Percentiles rank a stretch among this genome's conserved stretches.
phyloP scores from a whole-genome alignment of 2,329 filamentous ascomycete species.

The Sarocladium oryzae region DNA sequence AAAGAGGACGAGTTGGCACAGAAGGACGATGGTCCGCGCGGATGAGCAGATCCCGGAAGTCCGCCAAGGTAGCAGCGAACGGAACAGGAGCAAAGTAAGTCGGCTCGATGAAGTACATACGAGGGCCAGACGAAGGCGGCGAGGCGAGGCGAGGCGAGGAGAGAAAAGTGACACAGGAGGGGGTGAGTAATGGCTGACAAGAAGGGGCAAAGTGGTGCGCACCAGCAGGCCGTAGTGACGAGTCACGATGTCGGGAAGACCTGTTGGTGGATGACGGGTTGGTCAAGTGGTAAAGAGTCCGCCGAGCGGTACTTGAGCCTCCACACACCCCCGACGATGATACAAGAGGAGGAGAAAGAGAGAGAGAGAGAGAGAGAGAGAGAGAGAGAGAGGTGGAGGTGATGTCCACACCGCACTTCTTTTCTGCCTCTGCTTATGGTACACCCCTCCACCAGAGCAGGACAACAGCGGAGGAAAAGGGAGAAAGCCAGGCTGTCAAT shows the following conservation, averaged over 20 bases:
- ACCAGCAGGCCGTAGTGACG: background rate
- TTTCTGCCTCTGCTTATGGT: too few species aligned
- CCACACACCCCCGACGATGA: too few species aligned
- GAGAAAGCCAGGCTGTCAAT: background rate
- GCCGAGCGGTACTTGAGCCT: too few species aligned
- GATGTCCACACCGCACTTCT: too few species aligned
- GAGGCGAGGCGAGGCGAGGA: background rate
- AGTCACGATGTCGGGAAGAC: background rate
- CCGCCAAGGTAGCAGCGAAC: background rate
- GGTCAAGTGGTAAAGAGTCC: too few species aligned
- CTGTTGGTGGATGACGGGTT: background rate
- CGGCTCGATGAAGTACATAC: too few species aligned
- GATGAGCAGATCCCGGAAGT: background rate
- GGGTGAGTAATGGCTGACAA: conserved; percentile 9
- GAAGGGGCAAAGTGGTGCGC: background rate
- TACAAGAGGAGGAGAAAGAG: too few species aligned
- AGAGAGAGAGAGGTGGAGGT: too few species aligned
- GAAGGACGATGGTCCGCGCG: background rate
- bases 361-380: too few species aligned
- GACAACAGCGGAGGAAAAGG: background rate
- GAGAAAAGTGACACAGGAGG: conserved; percentile 1
- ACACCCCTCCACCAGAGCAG: background rate
- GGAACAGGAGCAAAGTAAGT: background rate
- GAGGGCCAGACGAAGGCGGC: background rate
- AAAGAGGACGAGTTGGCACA: background rate